phyloP scores from a whole-genome alignment of 768 basidiomycete genomes.

The Lanmaoa rubissima region DNA sequence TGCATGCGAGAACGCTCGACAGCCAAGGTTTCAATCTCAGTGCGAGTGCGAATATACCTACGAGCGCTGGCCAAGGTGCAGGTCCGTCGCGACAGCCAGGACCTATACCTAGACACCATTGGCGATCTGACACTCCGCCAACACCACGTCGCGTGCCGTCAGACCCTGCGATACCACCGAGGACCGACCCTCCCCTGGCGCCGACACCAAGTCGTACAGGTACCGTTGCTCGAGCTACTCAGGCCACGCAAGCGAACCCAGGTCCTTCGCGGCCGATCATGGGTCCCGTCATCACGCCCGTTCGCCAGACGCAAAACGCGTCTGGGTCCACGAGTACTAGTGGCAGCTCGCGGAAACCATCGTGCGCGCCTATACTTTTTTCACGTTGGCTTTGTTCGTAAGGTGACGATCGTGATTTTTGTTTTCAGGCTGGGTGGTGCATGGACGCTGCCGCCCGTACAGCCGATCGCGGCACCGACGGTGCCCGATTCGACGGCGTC shows the following conservation, averaged over 20 bases:
- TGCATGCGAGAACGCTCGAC: neutral
- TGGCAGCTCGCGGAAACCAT: conserved; percentile 39
- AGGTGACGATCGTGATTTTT: neutral
- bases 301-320: conserved; percentile 40
- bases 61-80: neutral
- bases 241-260: conserved; percentile 25
- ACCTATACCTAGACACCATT: conserved; percentile 2
- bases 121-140: conserved; percentile 3
- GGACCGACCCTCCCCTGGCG: neutral
- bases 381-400: neutral
- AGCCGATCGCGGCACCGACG: conserved; percentile 40
- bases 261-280: conserved; percentile 34
- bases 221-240: conserved; percentile 14
- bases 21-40: neutral
- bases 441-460: conserved; percentile 60
- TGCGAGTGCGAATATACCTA: neutral
- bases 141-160: conserved; percentile 10
- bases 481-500: conserved; percentile 18
- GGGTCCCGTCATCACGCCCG: conserved; percentile 66
- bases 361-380: conserved; percentile 39
- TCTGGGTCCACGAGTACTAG: conserved; percentile 22
- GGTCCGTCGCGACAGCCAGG: neutral
- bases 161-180: conserved; percentile 9
- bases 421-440: conserved; percentile 41
- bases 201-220: neutral